phyloP scores from a whole-genome alignment of 73 alveolate genomes.

The Diophrys appendiculata region DNA sequence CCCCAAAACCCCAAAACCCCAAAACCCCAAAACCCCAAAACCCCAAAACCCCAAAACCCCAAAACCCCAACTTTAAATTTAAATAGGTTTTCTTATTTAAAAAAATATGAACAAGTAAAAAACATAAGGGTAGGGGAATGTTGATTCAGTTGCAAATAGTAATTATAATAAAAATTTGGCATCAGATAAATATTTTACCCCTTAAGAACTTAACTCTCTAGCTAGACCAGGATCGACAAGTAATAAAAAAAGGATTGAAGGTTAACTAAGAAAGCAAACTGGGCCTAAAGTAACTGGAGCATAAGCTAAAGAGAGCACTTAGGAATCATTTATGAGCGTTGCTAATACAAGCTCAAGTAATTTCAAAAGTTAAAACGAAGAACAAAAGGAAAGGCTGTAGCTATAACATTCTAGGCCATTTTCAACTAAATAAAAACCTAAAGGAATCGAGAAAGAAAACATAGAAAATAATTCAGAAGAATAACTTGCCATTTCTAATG shows the following conservation, averaged over 20 bases:
- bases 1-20: too few species aligned
- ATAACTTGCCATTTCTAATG: too few species aligned
- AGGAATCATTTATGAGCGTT: background rate
- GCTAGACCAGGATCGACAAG: background rate
- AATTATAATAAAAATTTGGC: constrained; percentile 5
- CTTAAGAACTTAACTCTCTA: constrained; percentile 27
- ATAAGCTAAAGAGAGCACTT: background rate
- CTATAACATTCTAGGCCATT: background rate
- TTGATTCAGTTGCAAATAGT: too few species aligned
- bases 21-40: too few species aligned
- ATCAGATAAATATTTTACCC: constrained; percentile 32
- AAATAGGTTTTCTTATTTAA: too few species aligned
- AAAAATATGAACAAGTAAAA: too few species aligned
- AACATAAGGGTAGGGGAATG: too few species aligned
- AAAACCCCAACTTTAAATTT: too few species aligned
- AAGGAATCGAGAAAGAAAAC: background rate
- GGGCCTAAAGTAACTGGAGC: background rate
- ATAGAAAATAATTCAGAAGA: background rate
- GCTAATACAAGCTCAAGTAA: too few species aligned
- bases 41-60: too few species aligned
- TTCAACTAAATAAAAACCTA: background rate
- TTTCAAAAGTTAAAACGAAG: too few species aligned
- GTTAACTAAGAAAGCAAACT: background rate
- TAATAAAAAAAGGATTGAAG: background rate
- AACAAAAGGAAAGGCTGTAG: background rate